A percentile compares a stretch with the other conserved stretches of the same genome.
phyloP scores from a whole-genome alignment of 805 yeast species.

The Nakazawaea molendinolei region DNA sequence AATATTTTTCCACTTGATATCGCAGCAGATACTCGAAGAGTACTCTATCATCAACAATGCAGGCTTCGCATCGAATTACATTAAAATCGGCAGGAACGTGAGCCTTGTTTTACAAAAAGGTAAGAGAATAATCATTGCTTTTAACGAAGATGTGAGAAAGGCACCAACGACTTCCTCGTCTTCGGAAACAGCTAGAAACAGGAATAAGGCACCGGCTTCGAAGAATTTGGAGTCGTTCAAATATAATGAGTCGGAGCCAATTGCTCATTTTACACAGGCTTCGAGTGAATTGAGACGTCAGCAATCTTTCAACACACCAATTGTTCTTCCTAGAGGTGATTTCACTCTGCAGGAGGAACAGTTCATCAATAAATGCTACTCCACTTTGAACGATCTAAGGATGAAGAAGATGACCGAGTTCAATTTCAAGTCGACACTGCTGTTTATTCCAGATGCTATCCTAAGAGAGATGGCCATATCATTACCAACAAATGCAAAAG shows the following conservation, averaged over 20 bases:
- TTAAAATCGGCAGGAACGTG: constrained; percentile 56
- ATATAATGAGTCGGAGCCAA: constrained; percentile 15
- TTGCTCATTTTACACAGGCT: constrained; percentile 18
- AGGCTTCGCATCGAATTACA: constrained; percentile 80
- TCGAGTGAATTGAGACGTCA: constrained; percentile 12
- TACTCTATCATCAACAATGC: constrained; percentile 62
- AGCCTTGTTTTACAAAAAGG: constrained; percentile 35
- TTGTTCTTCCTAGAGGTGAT: constrained; percentile 15
- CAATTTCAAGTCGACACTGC: constrained; percentile 26
- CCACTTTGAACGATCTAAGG: constrained; percentile 33
- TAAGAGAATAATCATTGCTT: constrained; percentile 44
- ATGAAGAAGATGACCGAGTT: constrained; percentile 34
- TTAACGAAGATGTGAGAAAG: constrained; percentile 27
- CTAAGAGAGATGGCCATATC: constrained; percentile 48
- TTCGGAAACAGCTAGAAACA: constrained; percentile 7
- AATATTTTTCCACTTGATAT: constrained; percentile 69
- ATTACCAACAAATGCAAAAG: constrained; percentile 45
- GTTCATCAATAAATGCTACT: constrained; percentile 24
- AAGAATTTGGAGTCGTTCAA: constrained; percentile 16
- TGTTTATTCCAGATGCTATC: constrained; percentile 31
- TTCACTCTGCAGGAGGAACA: constrained; percentile 19
- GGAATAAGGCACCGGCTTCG: constrained; percentile 3
- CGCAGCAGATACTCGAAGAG: constrained; percentile 61
- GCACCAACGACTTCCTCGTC: constrained; percentile 16
- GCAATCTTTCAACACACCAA: constrained; percentile 15